Percentiles rank a stretch among this genome's conserved stretches.
These are phyloP conservation scores for Claviceps fusiformis DNA, from an alignment of 2,329 filamentous ascomycete genomes.

Conservation along the genomic window DNA sequence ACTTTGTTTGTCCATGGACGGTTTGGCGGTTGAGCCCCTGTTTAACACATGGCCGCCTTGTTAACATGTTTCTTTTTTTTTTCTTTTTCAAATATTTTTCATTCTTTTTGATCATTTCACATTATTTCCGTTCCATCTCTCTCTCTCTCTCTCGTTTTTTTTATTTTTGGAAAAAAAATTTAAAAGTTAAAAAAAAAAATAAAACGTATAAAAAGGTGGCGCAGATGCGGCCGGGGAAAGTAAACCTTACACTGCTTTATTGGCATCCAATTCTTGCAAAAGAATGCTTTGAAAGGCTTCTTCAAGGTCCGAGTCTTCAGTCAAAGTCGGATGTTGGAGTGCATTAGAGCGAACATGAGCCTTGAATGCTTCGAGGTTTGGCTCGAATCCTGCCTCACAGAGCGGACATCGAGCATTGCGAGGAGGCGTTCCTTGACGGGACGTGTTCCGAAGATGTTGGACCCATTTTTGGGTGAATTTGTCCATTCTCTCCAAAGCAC, in stretches of 20 bases:
- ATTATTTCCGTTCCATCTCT: not conserved
- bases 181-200: not conserved
- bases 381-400: constrained; percentile 13
- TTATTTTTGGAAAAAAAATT: not conserved
- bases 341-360: constrained; percentile 11
- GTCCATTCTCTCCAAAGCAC: constrained; percentile 4
- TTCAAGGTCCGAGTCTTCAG: constrained; percentile 14
- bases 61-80: not conserved
- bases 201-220: not conserved
- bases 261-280: constrained; percentile 2
- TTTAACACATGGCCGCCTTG: not conserved
- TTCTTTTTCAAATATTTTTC: not conserved
- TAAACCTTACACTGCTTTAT: not conserved
- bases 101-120: too few species aligned
- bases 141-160: not conserved
- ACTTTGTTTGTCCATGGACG: not conserved
- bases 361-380: constrained; percentile 14
- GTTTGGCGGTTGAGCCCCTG: not conserved
- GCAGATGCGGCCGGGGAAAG: not conserved
- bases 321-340: constrained; percentile 10
- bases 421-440: constrained; percentile 10
- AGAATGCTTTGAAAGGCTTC: constrained; percentile 13
- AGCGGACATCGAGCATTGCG: constrained; percentile 10
- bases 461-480: constrained; percentile 12
- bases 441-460: constrained; percentile 11